These are phyloP conservation scores for Lasiosphaeriaceae sp. DNA, from an alignment of 495 filamentous ascomycete genomes.

Conservation along the genomic window DNA sequence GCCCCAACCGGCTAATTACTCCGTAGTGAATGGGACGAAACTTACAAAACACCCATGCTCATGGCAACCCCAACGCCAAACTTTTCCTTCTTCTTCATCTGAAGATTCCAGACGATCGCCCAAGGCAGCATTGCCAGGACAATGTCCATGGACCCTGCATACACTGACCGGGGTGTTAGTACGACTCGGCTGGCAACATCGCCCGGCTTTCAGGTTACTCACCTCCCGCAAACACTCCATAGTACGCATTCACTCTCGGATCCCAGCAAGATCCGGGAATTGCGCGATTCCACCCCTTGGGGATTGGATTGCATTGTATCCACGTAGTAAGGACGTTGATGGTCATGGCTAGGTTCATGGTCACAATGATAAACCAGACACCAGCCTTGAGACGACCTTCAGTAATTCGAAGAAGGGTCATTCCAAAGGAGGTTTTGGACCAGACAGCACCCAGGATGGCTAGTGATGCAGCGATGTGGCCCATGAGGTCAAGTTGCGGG, in stretches of 20 bases:
- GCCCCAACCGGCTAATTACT: not conserved
- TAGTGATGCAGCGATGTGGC: constrained; percentile 9
- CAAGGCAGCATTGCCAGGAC: constrained; percentile 34
- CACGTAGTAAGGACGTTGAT: constrained; percentile 19
- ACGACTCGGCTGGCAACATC: not conserved
- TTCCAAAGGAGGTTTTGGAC: constrained; percentile 36
- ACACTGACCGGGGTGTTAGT: constrained; percentile 7
- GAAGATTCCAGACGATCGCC: constrained; percentile 29
- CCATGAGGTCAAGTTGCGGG: constrained; percentile 11
- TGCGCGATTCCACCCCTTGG: constrained; percentile 16
- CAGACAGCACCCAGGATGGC: constrained; percentile 27
- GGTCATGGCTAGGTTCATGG: constrained; percentile 26
- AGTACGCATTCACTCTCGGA: constrained; percentile 11
- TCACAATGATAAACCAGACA: constrained; percentile 26
- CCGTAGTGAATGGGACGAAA: not conserved
- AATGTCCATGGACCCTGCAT: constrained; percentile 35
- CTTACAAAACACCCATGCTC: constrained; percentile 41
- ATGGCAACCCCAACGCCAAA: constrained; percentile 36
- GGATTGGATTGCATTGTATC: constrained; percentile 26
- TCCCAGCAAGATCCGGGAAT: constrained; percentile 19
- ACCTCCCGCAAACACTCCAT: constrained; percentile 22
- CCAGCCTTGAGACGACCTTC: constrained; percentile 8
- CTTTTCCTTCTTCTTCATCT: constrained; percentile 35
- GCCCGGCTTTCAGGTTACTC: not conserved
- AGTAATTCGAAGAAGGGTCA: constrained; percentile 29